Percentiles rank a stretch among this genome's conserved stretches.
These are phyloP conservation scores for Cardiospermum halicacabum DNA, from an alignment of 345 rosid species.

Conservation along the genomic window DNA sequence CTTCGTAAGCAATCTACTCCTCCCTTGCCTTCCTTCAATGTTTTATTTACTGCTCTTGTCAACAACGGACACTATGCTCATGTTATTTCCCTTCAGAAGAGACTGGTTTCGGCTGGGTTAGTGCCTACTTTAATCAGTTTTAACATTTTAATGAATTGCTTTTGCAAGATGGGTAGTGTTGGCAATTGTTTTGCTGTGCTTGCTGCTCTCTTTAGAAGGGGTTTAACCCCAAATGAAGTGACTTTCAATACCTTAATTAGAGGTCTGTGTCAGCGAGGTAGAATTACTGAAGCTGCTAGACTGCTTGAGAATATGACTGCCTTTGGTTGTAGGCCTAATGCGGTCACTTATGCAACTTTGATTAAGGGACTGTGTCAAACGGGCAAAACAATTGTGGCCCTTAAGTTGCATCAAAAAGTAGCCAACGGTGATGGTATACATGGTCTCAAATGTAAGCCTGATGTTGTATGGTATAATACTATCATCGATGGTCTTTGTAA, in stretches of 20 bases:
- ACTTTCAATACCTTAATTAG: conserved; percentile 22
- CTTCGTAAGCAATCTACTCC: background rate
- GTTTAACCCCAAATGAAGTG: conserved; percentile 15
- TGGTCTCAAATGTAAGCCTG: no score
- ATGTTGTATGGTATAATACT: no score
- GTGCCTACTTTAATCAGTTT: conserved; percentile 17
- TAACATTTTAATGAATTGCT: conserved; percentile 24
- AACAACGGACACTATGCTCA: background rate
- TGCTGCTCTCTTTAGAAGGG: conserved; percentile 21
- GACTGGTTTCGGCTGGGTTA: background rate
- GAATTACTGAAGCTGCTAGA: background rate
- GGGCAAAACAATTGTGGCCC: no score
- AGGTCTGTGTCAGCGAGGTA: conserved; percentile 10
- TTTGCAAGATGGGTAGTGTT: background rate
- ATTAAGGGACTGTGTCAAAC: no score
- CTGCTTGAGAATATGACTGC: no score
- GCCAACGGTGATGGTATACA: no score
- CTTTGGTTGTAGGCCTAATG: no score
- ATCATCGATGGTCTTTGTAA: no score
- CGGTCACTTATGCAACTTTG: no score
- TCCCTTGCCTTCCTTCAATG: background rate
- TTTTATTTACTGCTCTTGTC: background rate
- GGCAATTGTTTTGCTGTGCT: conserved; percentile 24
- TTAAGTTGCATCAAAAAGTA: no score
- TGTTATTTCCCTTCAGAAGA: background rate